Conservation (phyloP, 2,329 filamentous ascomycete genomes). For the Sclerotinia subarctica region DNA sequence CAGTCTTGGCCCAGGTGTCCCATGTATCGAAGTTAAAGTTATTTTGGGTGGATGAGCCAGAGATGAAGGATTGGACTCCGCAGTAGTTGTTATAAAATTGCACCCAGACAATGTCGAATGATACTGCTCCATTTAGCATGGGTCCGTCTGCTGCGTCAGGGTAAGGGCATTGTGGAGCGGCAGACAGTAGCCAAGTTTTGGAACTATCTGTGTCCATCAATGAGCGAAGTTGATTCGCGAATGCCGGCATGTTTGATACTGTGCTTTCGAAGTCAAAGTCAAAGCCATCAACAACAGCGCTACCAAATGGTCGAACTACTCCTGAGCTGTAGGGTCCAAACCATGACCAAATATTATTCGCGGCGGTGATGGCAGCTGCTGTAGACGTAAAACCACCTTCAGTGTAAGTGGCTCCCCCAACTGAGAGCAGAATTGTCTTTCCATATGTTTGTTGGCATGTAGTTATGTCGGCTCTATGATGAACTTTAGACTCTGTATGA, state of each 20-base stretch:
- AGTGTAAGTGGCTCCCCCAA: constrained; percentile 68
- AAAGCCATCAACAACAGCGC: constrained; percentile 67
- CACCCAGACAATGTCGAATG: constrained; percentile 42
- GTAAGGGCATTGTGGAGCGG: constrained; percentile 66
- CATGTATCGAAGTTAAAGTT: constrained; percentile 62
- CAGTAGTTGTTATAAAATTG: constrained; percentile 54
- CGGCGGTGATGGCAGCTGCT: constrained; percentile 51
- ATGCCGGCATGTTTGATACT: constrained; percentile 57
- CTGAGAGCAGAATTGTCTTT: constrained; percentile 70
- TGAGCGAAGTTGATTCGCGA: constrained; percentile 55
- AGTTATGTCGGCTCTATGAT: constrained; percentile 45
- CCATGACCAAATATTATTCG: constrained; percentile 64
- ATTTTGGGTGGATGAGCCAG: constrained; percentile 45
- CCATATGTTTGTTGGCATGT: constrained; percentile 59
- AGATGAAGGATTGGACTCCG: constrained; percentile 51
- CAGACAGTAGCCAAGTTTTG: constrained; percentile 58
- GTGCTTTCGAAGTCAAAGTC: constrained; percentile 69
- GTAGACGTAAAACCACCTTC: constrained; percentile 63
- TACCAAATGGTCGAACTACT: constrained; percentile 63
- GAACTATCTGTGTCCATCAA: constrained; percentile 51
- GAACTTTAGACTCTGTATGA: background rate
- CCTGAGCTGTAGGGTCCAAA: constrained; percentile 58
- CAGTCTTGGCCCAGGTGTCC: constrained; percentile 61
- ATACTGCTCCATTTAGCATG: constrained; percentile 53
- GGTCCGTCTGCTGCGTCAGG: constrained; percentile 58